A percentile compares a stretch with the other conserved stretches of the same genome.
These are phyloP conservation scores for Ophiostoma australiae DNA, from an alignment of 2,329 filamentous ascomycete genomes.

Conservation along the genomic window DNA sequence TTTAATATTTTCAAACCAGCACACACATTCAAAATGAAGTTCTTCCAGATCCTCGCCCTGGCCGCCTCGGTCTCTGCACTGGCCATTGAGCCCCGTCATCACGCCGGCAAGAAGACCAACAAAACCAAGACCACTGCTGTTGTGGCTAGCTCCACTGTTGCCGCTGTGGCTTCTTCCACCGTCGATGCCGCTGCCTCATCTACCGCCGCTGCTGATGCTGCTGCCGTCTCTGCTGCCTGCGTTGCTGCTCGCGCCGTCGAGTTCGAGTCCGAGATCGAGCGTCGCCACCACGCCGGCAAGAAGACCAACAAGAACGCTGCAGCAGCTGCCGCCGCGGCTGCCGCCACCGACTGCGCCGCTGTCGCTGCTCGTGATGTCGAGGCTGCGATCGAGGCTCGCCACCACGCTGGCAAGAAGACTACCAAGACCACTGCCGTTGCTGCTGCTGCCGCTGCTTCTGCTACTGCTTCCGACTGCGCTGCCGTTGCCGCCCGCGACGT, in stretches of 20 bases:
- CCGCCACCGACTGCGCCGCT: neutral
- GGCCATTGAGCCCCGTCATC: slow-evolving; percentile 25
- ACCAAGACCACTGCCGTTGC: slow-evolving; percentile 5
- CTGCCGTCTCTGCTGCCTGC: slow-evolving; percentile 5
- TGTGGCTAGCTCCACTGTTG: neutral
- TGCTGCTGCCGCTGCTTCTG: neutral
- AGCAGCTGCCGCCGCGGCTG: slow-evolving; percentile 11
- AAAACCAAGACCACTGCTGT: slow-evolving; percentile 15
- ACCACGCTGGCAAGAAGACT: slow-evolving; percentile 21
- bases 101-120: slow-evolving; percentile 22
- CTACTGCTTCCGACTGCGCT: neutral
- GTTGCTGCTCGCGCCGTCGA: slow-evolving; percentile 10
- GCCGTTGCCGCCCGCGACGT: slow-evolving; percentile 6
- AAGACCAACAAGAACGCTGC: slow-evolving; percentile 3
- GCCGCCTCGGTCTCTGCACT: slow-evolving; percentile 22
- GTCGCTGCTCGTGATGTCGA: slow-evolving; percentile 8
- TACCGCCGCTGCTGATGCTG: neutral
- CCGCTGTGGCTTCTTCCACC: neutral
- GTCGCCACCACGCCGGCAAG: slow-evolving; percentile 20
- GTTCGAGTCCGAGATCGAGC: neutral
- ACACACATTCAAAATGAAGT: slow-evolving; percentile 23
- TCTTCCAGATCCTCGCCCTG: slow-evolving; percentile 21
- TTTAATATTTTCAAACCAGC: neutral
- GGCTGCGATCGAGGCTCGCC: slow-evolving; percentile 17
- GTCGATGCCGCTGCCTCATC: neutral